Evolutionary conservation across 225 moss, liverwort and hornwort species (phyloP).

Genomic region (Ulota crispa): DNA sequence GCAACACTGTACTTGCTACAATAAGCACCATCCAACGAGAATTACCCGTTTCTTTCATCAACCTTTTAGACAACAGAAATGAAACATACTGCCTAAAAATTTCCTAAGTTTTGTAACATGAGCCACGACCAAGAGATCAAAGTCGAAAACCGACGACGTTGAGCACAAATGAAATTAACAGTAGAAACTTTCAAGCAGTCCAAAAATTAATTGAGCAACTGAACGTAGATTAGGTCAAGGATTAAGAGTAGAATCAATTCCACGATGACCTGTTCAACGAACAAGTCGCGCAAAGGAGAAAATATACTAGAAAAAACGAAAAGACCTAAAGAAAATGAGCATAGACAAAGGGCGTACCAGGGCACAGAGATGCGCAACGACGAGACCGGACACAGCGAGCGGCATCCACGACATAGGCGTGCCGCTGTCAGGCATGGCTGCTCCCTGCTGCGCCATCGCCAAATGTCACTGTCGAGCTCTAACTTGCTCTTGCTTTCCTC

Average conservation of each 20-base stretch:
- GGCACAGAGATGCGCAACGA: constrained; percentile 48
- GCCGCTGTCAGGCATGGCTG: constrained; percentile 28
- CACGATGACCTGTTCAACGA: neutral
- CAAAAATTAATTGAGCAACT: neutral
- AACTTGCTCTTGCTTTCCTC: neutral
- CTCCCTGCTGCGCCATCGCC: constrained; percentile 45
- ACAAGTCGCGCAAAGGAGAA: neutral
- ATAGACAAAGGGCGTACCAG: constrained; percentile 18
- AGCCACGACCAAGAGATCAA: neutral
- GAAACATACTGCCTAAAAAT: neutral
- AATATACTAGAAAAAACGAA: neutral
- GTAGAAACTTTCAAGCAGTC: neutral
- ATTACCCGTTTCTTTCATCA: neutral
- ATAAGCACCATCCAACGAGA: neutral
- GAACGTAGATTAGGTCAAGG: constrained; percentile 3
- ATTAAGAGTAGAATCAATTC: neutral
- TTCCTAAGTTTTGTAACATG: neutral
- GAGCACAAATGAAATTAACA: neutral
- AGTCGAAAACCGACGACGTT: neutral
- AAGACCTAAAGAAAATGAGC: neutral
- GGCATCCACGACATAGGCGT: constrained; percentile 41
- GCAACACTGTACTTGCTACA: neutral
- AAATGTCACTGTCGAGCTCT: neutral
- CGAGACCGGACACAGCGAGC: constrained; percentile 50
- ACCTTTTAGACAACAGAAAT: neutral